phyloP scores from a whole-genome alignment of 768 basidiomycete genomes.

The Tricholomella constricta region DNA sequence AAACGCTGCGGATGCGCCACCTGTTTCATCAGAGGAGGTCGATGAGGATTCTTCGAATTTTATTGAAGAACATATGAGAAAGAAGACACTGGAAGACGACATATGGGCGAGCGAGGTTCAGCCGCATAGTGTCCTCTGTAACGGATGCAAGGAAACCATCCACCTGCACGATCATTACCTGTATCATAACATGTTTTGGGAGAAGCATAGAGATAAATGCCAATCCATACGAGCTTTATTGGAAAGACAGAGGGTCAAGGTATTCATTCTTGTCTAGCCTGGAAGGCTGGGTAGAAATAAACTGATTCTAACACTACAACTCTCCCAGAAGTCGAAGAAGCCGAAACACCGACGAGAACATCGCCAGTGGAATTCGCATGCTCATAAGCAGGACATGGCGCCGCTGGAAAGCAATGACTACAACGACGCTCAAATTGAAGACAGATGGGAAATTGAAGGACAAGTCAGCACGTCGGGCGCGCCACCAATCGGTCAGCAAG shows the following conservation, averaged over 20 bases:
- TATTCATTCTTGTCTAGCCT: neutral
- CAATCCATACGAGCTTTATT: neutral
- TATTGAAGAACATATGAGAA: neutral
- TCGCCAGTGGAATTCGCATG: neutral
- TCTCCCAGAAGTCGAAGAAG: neutral
- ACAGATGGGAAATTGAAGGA: neutral
- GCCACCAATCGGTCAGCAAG: neutral
- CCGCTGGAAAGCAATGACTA: neutral
- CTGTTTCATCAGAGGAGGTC: neutral
- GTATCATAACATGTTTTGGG: neutral
- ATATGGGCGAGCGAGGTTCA: neutral
- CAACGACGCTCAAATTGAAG: neutral
- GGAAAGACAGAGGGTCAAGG: neutral
- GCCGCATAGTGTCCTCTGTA: neutral
- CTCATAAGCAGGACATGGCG: neutral
- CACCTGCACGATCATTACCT: neutral
- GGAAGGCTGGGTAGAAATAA: neutral
- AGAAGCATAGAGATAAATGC: slow-evolving; percentile 1
- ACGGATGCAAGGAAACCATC: neutral
- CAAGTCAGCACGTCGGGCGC: neutral
- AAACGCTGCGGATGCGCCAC: neutral
- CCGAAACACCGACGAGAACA: neutral
- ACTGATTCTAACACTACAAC: neutral
- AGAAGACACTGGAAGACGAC: neutral
- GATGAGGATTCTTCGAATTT: neutral